phyloP scores from a whole-genome alignment of 2,329 filamentous ascomycete genomes.

The Chaetomium globosum region DNA sequence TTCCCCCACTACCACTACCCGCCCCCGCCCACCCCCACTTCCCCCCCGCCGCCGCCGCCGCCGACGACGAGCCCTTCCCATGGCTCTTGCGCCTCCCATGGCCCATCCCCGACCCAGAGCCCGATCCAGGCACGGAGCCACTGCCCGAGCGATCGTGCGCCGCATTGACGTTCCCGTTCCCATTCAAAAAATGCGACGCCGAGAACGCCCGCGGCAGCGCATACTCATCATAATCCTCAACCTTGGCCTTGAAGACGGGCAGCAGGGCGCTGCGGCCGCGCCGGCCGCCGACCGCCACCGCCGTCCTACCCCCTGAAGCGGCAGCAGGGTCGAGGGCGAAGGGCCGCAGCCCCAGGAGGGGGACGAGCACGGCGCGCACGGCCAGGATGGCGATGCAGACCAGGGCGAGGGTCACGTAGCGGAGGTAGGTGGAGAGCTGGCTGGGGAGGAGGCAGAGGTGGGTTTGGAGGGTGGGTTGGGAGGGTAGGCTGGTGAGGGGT shows the following conservation, averaged over 20 bases:
- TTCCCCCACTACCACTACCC: conserved; percentile 11
- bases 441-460: conserved; percentile 89
- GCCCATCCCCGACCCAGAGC: neutral
- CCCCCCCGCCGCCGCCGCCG: conserved; percentile 24
- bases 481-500: conserved; percentile 46
- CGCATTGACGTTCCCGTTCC: neutral
- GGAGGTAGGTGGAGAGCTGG: conserved; percentile 80
- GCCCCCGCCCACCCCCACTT: conserved; percentile 51
- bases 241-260: conserved; percentile 58
- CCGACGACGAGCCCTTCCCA: conserved; percentile 29
- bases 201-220: conserved; percentile 33
- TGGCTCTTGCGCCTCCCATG: conserved; percentile 37
- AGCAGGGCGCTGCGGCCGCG: conserved; percentile 39
- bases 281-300: conserved; percentile 3
- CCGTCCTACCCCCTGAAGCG: neutral
- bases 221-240: conserved; percentile 50
- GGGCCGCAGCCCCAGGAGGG: conserved; percentile 55
- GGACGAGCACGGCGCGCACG: conserved; percentile 60
- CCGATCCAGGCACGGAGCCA: neutral
- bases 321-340: conserved; percentile 52
- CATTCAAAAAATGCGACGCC: conserved; percentile 20
- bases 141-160: conserved; percentile 18
- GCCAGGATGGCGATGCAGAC: conserved; percentile 55
- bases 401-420: conserved; percentile 68
- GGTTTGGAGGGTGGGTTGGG: conserved; percentile 72